Evolutionary conservation across 176 grass and related monocot genomes (phyloP), one percentile per base, ranked within the genome.

Genomic region (Cenchrus fungigraminus): DNA sequence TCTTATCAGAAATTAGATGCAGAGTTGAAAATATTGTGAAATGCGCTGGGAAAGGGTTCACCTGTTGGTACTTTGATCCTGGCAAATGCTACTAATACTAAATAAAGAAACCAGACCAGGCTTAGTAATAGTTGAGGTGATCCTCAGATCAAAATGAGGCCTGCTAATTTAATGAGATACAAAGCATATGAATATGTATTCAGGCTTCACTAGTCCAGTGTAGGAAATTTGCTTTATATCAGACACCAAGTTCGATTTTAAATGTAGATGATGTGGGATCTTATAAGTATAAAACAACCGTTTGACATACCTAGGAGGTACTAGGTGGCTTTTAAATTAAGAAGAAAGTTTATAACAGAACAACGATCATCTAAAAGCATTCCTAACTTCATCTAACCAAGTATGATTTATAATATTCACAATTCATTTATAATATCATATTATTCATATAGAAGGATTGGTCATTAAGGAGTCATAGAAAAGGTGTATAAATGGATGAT

Each of bases 1-100:
- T 8, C 72, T 55, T 88, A 20, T 46, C 9, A 87, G 16, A 31
- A 54, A 74, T 22, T 72, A 65, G 6, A 56, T 15, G 8, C 8
- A 12, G 66, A 16, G 15, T 32, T 85, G 1, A 43, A 82, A 50
- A 71, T n/a, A 28, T 40, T 3, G 3, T 5, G 29, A 32, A 77
- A 45, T 49, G 82, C 49, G 29, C 42, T 74, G 70, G 52, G 79
- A 45, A n/a, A 74, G 76, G 72, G 42, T 69, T 77, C 46, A 31
- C 9, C 71, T 17, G 45, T 51, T 67, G 64, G 12, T 19, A 85
- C 57, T 15, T 32, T 61, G 9, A 58, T 58, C 73, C 14, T 82
- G 16, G 8, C 46, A 82, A 72, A 68, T 32, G 44, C 11, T 58
- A 59, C 13, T 61, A 4, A 46, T 68, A 75, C n/a, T 49, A 81